A percentile compares a stretch with the other conserved stretches of the same genome.
These are phyloP conservation scores for Cardiospermum halicacabum DNA, from an alignment of 345 rosid species.

Conservation along the genomic window DNA sequence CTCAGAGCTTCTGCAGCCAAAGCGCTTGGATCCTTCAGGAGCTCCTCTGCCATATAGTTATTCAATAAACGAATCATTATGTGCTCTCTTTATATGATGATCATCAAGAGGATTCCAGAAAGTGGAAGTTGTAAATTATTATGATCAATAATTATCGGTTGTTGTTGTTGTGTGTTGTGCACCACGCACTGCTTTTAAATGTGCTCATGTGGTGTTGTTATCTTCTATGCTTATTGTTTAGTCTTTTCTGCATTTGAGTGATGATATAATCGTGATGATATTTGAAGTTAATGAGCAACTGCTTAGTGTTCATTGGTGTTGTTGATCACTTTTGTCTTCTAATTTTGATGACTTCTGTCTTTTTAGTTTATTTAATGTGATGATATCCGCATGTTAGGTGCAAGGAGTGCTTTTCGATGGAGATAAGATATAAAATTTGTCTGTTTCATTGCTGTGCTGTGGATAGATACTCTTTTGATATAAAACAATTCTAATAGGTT, in stretches of 20 bases:
- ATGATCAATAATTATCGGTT: too few relatives aligned
- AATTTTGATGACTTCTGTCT: background rate
- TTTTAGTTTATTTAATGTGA: too few relatives aligned
- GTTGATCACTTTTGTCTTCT: background rate
- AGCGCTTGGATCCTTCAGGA: slow-evolving; percentile 56
- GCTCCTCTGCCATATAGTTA: slow-evolving; percentile 26
- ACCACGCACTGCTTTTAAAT: slow-evolving; percentile 14
- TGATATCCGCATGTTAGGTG: too few relatives aligned
- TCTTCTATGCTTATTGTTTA: slow-evolving; percentile 7
- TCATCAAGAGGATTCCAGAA: background rate
- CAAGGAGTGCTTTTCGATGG: too few relatives aligned
- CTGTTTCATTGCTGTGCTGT: too few relatives aligned
- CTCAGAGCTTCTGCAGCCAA: slow-evolving; percentile 49
- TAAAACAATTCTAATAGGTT: too few relatives aligned
- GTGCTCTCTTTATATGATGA: background rate
- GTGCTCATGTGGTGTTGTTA: slow-evolving; percentile 1
- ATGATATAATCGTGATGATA: slow-evolving; percentile 6
- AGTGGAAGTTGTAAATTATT: slow-evolving; percentile 14
- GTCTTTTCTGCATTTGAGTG: background rate
- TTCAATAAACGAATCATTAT: background rate
- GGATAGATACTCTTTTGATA: too few relatives aligned
- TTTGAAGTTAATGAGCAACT: background rate
- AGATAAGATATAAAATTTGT: background rate
- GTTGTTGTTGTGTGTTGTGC: background rate
- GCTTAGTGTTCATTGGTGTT: background rate